Evolutionary conservation across 805 yeast genomes (phyloP).

Genomic region (Yarrowia sp.): DNA sequence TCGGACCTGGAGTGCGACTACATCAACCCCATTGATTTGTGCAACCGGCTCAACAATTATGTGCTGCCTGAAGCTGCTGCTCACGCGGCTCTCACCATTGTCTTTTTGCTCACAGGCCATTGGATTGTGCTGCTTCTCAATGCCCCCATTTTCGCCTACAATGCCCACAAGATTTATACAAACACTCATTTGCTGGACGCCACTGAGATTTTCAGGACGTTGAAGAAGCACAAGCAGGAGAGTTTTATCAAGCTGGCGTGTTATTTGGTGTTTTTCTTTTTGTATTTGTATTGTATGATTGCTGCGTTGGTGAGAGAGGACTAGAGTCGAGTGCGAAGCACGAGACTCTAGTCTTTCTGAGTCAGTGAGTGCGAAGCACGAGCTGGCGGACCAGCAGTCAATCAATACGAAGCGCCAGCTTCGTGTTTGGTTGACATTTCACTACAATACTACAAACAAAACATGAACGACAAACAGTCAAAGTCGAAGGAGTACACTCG

Average conservation of each 20-base stretch:
- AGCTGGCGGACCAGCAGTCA: no score
- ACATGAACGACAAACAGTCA: no score
- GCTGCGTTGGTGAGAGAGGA: slow-evolving; percentile 82
- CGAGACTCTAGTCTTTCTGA: neutral
- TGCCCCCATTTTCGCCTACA: slow-evolving; percentile 71
- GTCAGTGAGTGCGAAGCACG: no score
- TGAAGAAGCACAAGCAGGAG: slow-evolving; percentile 89
- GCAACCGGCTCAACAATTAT: slow-evolving; percentile 83
- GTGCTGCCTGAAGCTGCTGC: slow-evolving; percentile 86
- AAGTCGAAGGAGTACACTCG: no score
- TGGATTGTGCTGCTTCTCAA: slow-evolving; percentile 87
- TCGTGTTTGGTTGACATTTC: no score
- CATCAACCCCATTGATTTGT: slow-evolving; percentile 94
- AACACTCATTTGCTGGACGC: slow-evolving; percentile 90
- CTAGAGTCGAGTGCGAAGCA: neutral
- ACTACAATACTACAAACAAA: no score
- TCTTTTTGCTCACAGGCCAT: slow-evolving; percentile 82
- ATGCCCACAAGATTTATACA: slow-evolving; percentile 71
- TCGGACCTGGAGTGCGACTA: slow-evolving; percentile 85
- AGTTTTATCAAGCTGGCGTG: slow-evolving; percentile 86
- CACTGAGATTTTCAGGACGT: slow-evolving; percentile 93
- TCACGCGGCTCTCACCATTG: slow-evolving; percentile 61
- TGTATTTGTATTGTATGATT: slow-evolving; percentile 93
- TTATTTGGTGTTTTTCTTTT: slow-evolving; percentile 90
- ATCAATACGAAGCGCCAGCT: no score